Percentiles rank a stretch among this genome's conserved stretches.
Evolutionary conservation across 148 eudicot species (phyloP).

Genomic region (Spergularia bocconei): DNA sequence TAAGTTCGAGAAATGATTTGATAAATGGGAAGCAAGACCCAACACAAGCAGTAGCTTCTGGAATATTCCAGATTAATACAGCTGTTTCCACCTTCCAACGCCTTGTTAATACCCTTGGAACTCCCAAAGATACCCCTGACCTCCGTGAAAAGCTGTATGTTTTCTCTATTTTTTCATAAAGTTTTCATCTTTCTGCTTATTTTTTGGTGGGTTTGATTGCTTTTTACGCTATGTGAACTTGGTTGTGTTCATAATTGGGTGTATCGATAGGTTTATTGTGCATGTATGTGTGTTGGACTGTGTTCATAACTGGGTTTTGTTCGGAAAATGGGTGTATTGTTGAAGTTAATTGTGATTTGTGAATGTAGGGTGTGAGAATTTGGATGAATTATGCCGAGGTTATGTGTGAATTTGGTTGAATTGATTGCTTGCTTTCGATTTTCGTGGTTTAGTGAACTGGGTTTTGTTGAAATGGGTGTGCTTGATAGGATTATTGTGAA

Average conservation of each 20-base stretch:
- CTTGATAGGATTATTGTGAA: background rate
- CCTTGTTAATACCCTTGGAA: conserved; percentile 84
- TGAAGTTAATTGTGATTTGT: too few relatives aligned
- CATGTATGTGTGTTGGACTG: background rate
- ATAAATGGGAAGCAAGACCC: conserved; percentile 56
- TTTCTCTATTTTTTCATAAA: background rate
- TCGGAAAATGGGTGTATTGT: too few relatives aligned
- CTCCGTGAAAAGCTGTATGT: conserved; percentile 76
- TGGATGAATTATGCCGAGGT: too few relatives aligned
- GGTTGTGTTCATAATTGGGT: background rate
- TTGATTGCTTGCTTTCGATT: background rate
- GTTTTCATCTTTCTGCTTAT: conserved; percentile 3
- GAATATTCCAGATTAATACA: conserved; percentile 80
- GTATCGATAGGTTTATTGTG: background rate
- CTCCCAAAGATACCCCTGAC: conserved; percentile 85
- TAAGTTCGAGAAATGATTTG: conserved; percentile 39
- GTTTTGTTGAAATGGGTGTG: background rate
- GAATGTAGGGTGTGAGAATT: too few relatives aligned
- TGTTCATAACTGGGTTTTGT: background rate
- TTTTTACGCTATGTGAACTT: background rate
- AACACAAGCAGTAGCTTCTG: conserved; percentile 63
- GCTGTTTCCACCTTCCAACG: conserved; percentile 81
- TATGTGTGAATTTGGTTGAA: too few relatives aligned
- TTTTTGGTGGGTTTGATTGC: background rate
- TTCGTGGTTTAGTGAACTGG: background rate